Percentiles rank a stretch among this genome's conserved stretches.
phyloP scores from a whole-genome alignment of 345 rosid species.

The Reutealis trisperma region DNA sequence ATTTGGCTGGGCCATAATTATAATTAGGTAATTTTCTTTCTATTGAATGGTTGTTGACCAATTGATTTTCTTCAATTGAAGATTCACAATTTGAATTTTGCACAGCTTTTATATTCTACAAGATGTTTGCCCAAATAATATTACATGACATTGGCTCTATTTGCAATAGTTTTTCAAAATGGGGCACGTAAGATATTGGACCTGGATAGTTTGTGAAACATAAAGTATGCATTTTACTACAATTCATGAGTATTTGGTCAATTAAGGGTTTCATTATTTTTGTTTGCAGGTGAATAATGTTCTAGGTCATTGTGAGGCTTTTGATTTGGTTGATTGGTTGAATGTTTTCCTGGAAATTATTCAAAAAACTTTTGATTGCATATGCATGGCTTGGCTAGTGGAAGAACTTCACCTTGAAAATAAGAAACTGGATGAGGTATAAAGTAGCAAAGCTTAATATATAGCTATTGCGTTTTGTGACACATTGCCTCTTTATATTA shows the following conservation, averaged over 20 bases:
- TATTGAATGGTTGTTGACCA: too few relatives aligned
- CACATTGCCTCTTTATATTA: slow-evolving; percentile 6
- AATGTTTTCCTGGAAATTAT: slow-evolving; percentile 45
- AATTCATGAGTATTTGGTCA: slow-evolving; percentile 7
- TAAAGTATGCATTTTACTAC: neutral
- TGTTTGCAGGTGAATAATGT: slow-evolving; percentile 58
- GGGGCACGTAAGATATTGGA: neutral
- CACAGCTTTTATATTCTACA: neutral
- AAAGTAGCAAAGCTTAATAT: slow-evolving; percentile 8
- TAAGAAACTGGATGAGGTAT: slow-evolving; percentile 49
- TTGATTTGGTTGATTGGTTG: slow-evolving; percentile 53
- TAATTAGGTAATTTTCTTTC: too few relatives aligned
- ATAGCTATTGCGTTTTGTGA: neutral
- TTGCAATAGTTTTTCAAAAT: neutral
- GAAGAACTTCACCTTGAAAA: slow-evolving; percentile 51
- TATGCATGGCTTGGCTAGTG: slow-evolving; percentile 67
- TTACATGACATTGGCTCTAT: neutral
- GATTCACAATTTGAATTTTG: neutral
- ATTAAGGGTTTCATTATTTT: slow-evolving; percentile 12
- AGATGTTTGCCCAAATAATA: neutral
- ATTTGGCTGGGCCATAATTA: too few relatives aligned
- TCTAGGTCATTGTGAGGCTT: slow-evolving; percentile 23
- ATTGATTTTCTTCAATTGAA: neutral
- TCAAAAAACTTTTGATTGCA: slow-evolving; percentile 48
- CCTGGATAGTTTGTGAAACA: neutral